Base-by-base conservation (phyloP, 2,329 filamentous ascomycete genomes). In the Chrysoporthe deuterocubensis region DNA sequence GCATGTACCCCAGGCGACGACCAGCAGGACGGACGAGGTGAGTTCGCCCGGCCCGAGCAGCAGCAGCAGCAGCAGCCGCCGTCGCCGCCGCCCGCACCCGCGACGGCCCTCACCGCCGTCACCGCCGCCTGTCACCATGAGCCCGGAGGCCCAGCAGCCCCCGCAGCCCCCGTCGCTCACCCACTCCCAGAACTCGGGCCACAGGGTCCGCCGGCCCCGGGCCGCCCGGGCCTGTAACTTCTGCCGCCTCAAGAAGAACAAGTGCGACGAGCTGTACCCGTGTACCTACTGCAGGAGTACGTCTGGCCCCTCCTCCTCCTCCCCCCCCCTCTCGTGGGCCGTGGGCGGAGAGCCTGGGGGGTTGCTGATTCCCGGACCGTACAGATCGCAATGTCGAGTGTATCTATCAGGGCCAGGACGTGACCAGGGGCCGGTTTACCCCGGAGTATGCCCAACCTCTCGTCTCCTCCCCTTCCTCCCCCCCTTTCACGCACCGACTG, bases 221-320 rank as follows among this genome's bases (percentile, higher is more conserved):
- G 80, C 82, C 21, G 78, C 80, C 11, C 79, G 80, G 66, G 82
- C 82, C 2, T 84, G 82, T 71, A 81, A 83, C 69, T 74, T 80
- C 42, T 84, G 82, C 72, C 76, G 82, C 63, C 69, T 75, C 59
- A 83, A 83, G 74, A 84, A 84, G 74, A 82, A 84, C 73, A 82
- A 81, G 70, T 84, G 82, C 71, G 80, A 83, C 70, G 82, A 83
- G 70, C 57, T 73, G 48, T 72, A 72, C 59, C 72, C 72, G 37
- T 83, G 81, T 71, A 76, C 76, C 11, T 79, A 81, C 66, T 83
- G 81, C 73, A 78, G 77, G 71, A 81, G 80, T 82, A 72, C 69
- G 78, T 72, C 32, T n/a, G 9, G 44, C 54, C n/a, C 50, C 52
- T 13, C 40, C 16, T 21, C 42, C 13, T 21, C 14, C 21, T 42